Evolutionary conservation across 768 basidiomycete species (phyloP).

Genomic region (Collybia sordida): DNA sequence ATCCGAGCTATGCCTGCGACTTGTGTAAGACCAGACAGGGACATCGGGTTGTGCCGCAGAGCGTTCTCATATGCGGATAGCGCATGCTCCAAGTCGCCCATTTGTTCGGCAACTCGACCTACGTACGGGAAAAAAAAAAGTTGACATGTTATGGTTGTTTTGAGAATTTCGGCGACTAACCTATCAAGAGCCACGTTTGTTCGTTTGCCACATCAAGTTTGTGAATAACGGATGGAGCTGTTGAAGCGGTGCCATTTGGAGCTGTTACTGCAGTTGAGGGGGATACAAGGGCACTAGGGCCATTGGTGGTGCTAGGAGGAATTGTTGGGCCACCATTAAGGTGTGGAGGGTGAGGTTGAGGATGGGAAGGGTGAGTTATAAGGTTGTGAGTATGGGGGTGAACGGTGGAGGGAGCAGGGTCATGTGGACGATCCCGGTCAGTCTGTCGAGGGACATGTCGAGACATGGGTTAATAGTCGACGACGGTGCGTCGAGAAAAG

Average conservation of each 20-base stretch:
- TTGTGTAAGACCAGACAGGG: constrained; percentile 86
- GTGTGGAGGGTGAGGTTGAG: constrained; percentile 39
- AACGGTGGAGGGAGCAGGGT: constrained; percentile 39
- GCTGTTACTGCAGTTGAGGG: constrained; percentile 39
- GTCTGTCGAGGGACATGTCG: constrained; percentile 60
- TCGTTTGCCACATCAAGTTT: constrained; percentile 87
- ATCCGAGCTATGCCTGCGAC: constrained; percentile 96
- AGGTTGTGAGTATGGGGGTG: constrained; percentile 29
- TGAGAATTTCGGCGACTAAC: constrained; percentile 34
- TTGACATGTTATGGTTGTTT: constrained; percentile 9
- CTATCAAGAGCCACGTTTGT: constrained; percentile 93
- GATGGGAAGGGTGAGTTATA: constrained; percentile 38
- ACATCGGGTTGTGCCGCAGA: constrained; percentile 91
- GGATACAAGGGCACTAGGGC: constrained; percentile 43
- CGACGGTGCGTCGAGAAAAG: constrained; percentile 27
- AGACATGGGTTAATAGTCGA: constrained; percentile 43
- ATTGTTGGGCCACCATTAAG: constrained; percentile 50
- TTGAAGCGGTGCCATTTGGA: constrained; percentile 29
- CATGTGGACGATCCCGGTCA: constrained; percentile 67
- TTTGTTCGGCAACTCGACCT: constrained; percentile 95
- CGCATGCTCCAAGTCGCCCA: constrained; percentile 92
- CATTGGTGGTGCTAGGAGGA: constrained; percentile 49
- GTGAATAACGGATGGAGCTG: constrained; percentile 51
- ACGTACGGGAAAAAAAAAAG: constrained; percentile 18
- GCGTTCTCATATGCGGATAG: constrained; percentile 93